Base-by-base conservation (phyloP, 164 flowering plant genomes). In the Pachysandra terminalis region DNA sequence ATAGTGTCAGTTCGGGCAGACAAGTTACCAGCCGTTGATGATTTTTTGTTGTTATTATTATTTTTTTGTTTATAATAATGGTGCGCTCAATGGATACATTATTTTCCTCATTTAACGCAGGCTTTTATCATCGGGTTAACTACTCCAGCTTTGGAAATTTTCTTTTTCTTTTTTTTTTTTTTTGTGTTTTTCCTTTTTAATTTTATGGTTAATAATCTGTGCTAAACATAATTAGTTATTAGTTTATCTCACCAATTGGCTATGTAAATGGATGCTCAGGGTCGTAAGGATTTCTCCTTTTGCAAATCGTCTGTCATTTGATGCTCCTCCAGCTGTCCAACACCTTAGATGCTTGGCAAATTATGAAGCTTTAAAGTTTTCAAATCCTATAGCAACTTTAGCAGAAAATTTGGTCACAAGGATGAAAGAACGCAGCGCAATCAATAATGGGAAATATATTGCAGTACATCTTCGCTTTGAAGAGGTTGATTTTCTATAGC, bases 401-500 rank as follows among this genome's bases (percentile, higher is more conserved):
- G 95, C 84, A 53, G 88, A 89, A 69, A 74, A 70, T 45, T 75
- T 96, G 83, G 95, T 91, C 66, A 73, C 83, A 66, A 83, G 95
- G 70, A 96, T 96, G 99, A 90, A 78, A 80, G 86, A 83, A 64
- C 86, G 60, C 40, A 91, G 97, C 78, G 80, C 82, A 65, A 80
- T 79, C 62, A 73, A 80, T 78, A 81, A 87, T 72, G 95, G 97
- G 22, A 90, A 86, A 72, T 90, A 93, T 76, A 65, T 96, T 61
- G 88, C 99, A 22, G 98, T 96, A 56, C 99, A 96, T 83, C 96
- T 96, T 59, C 94, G 99, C 54, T 96, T 86, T 77, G 99, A 96
- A 76, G 97, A 93, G 97, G 99, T 95, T 68, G 61, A 69, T 48
- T 59, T 57, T 53, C 24, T 27, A 59, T 59, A 26, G 9, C 19